phyloP scores from a whole-genome alignment of 1,139 yeast genomes.

The Scheffersomyces titani region DNA sequence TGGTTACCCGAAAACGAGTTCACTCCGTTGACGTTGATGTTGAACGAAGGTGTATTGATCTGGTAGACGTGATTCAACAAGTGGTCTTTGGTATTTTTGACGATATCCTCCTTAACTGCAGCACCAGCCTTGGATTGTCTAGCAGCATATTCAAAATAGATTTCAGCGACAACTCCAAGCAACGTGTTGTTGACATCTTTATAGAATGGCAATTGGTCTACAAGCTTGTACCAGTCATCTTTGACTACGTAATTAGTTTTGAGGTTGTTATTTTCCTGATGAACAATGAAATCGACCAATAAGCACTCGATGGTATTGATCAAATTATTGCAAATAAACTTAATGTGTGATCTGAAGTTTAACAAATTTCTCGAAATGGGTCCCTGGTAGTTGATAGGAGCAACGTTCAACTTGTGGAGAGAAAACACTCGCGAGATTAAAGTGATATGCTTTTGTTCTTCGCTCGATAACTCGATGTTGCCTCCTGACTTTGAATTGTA shows the following conservation, averaged over 20 bases:
- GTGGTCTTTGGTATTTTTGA: conserved; percentile 33
- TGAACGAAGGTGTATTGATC: conserved; percentile 38
- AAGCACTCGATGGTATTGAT: conserved; percentile 59
- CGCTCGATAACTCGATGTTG: conserved; percentile 32
- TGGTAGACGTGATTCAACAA: conserved; percentile 41
- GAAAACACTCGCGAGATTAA: conserved; percentile 62
- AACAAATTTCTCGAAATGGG: conserved; percentile 67
- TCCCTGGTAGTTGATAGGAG: conserved; percentile 66
- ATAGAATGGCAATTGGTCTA: conserved; percentile 63
- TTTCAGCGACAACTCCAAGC: conserved; percentile 46
- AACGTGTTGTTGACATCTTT: conserved; percentile 45
- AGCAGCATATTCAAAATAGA: conserved; percentile 41
- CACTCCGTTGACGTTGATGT: conserved; percentile 45
- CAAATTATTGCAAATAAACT: conserved; percentile 51
- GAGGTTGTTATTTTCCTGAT: conserved; percentile 53
- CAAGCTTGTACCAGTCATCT: conserved; percentile 59
- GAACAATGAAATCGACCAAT: conserved; percentile 51
- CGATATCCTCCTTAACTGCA: conserved; percentile 27
- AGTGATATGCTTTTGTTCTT: conserved; percentile 38
- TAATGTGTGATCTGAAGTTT: conserved; percentile 66
- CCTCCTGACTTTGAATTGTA: conserved; percentile 18
- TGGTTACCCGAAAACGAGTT: conserved; percentile 40
- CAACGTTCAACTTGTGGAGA: conserved; percentile 51
- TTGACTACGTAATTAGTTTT: conserved; percentile 38
- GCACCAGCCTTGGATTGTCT: conserved; percentile 28